A percentile compares a stretch with the other conserved stretches of the same genome.
phyloP scores from a whole-genome alignment of 257 asterid genomes.

The Solanum lycopersicoides region DNA sequence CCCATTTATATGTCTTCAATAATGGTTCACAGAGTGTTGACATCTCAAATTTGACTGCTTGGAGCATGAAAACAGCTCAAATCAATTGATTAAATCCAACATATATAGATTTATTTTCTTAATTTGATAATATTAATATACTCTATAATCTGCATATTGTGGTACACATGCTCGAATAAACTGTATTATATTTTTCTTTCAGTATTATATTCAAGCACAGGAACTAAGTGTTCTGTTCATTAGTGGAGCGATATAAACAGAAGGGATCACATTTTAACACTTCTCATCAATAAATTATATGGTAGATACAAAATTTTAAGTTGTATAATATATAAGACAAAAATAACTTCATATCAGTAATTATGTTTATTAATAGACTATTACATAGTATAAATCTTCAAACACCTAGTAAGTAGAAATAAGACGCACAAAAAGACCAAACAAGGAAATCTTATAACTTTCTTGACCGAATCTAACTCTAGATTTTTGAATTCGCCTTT shows the following conservation, averaged over 20 bases:
- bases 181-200: not conserved
- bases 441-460: too few relatives aligned
- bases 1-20: constrained; percentile 15
- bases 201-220: not conserved
- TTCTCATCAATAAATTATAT: too few relatives aligned
- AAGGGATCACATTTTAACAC: not conserved
- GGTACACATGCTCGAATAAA: not conserved
- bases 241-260: not conserved
- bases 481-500: not conserved
- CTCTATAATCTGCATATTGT: not conserved
- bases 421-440: not conserved
- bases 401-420: not conserved
- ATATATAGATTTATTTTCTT: not conserved
- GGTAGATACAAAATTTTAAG: too few relatives aligned
- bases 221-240: not conserved
- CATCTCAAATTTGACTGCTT: constrained; percentile 13
- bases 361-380: not conserved
- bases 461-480: too few relatives aligned
- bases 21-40: not conserved
- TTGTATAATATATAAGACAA: too few relatives aligned
- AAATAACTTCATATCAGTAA: too few relatives aligned
- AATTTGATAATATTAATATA: not conserved
- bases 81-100: not conserved
- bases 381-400: not conserved
- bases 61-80: constrained; percentile 17